Percentiles rank a stretch among this genome's conserved stretches.
Conservation (phyloP, 768 basidiomycete species). For the Pisolithus microcarpus region DNA sequence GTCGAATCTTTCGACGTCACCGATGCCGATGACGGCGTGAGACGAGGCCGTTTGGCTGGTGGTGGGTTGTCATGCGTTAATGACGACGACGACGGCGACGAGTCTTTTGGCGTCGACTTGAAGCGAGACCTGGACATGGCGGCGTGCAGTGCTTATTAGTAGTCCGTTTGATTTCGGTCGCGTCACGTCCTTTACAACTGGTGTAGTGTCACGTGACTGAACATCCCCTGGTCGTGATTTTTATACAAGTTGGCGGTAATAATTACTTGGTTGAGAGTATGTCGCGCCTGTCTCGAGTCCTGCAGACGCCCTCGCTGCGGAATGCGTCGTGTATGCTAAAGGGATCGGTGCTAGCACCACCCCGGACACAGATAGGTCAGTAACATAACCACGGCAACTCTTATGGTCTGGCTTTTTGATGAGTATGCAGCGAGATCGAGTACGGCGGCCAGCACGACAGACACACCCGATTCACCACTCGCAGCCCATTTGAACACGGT, state of each 20-base stretch:
- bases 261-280: constrained; percentile 3
- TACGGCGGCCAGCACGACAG: neutral
- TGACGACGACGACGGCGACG: neutral
- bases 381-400: constrained; percentile 4
- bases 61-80: constrained; percentile 29
- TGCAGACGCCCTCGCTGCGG: constrained; percentile 6
- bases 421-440: neutral
- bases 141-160: neutral
- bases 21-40: constrained; percentile 36
- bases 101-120: neutral
- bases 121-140: neutral
- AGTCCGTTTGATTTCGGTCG: neutral
- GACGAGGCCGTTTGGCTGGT: constrained; percentile 44
- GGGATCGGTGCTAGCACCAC: constrained; percentile 7
- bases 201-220: constrained; percentile 12
- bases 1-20: constrained; percentile 19
- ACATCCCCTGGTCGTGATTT: too few species aligned
- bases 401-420: neutral
- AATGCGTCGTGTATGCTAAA: constrained; percentile 8
- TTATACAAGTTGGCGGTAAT: too few species aligned
- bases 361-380: constrained; percentile 8
- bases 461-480: constrained; percentile 23
- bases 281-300: constrained; percentile 16
- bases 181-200: constrained; percentile 6
- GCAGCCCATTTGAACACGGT: constrained; percentile 53